Conservation (phyloP, 371 early-diverging fungal genomes). For the Mucor sp. region DNA sequence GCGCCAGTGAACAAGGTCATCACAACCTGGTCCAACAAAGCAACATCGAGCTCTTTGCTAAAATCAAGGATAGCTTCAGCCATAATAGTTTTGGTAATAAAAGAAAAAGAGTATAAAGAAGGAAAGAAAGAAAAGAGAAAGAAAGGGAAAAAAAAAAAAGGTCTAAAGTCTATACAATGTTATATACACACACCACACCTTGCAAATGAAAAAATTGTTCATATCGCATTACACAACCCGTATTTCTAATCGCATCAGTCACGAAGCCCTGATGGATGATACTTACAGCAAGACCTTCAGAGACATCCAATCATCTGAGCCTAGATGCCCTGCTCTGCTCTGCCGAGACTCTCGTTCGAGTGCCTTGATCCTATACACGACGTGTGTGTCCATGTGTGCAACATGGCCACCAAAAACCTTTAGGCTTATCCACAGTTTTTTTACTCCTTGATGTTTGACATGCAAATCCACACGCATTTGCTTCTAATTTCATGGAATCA, state of each 20-base stretch:
- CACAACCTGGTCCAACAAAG: slow-evolving; percentile 89
- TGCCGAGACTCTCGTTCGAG: no score
- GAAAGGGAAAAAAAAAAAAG: not conserved
- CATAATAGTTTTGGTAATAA: slow-evolving; percentile 17
- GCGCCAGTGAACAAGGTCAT: slow-evolving; percentile 70
- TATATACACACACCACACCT: not conserved
- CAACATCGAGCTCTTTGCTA: slow-evolving; percentile 83
- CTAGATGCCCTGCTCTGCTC: no score
- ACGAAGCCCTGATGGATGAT: no score
- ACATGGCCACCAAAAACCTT: no score
- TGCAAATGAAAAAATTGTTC: not conserved
- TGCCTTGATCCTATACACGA: no score
- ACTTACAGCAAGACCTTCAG: no score
- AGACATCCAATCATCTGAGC: no score
- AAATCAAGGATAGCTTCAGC: slow-evolving; percentile 87
- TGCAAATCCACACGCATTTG: not conserved
- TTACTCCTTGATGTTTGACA: not conserved
- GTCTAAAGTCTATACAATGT: not conserved
- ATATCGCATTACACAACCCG: not conserved
- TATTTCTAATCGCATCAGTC: no score
- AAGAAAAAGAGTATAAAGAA: slow-evolving; percentile 17
- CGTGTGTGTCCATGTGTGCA: no score
- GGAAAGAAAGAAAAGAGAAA: slow-evolving; percentile 3
- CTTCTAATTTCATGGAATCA: not conserved
- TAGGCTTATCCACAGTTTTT: no score